Percentiles rank a stretch among this genome's conserved stretches.
These are phyloP conservation scores for Cutaneotrichosporon daszewskae DNA, from an alignment of 1,284 basidiomycete species.

Conservation along the genomic window DNA sequence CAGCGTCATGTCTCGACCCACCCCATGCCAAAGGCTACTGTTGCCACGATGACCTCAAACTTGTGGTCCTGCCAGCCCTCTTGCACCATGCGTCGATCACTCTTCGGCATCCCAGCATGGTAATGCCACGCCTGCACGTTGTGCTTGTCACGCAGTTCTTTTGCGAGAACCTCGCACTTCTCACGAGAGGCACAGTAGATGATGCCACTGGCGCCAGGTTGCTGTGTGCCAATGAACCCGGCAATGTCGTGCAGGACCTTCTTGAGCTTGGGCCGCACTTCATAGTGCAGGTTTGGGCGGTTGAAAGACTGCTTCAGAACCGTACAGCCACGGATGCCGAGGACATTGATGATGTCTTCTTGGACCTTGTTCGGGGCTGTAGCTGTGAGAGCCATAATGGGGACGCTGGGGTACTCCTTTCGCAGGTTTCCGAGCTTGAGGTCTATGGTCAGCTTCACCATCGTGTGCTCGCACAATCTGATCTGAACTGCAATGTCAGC, in stretches of 20 bases:
- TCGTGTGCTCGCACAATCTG: slow-evolving; percentile 29
- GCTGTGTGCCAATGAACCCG: slow-evolving; percentile 61
- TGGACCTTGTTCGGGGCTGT: slow-evolving; percentile 77
- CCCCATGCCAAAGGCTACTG: slow-evolving; percentile 95
- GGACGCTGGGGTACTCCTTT: slow-evolving; percentile 65
- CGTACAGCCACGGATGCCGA: slow-evolving; percentile 60
- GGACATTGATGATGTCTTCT: slow-evolving; percentile 67
- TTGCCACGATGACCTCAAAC: slow-evolving; percentile 83
- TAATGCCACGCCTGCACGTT: slow-evolving; percentile 70
- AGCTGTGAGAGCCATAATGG: slow-evolving; percentile 94
- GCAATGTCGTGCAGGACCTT: slow-evolving; percentile 61
- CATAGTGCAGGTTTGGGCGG: slow-evolving; percentile 79
- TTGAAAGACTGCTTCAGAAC: slow-evolving; percentile 82
- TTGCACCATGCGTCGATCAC: slow-evolving; percentile 63
- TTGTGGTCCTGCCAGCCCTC: slow-evolving; percentile 68
- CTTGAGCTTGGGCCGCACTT: slow-evolving; percentile 62
- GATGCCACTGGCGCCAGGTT: slow-evolving; percentile 67
- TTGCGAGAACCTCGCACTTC: slow-evolving; percentile 74
- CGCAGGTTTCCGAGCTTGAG: slow-evolving; percentile 64
- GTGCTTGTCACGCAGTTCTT: slow-evolving; percentile 55
- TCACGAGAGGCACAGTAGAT: slow-evolving; percentile 74
- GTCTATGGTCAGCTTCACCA: slow-evolving; percentile 43
- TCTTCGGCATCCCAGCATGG: slow-evolving; percentile 69
- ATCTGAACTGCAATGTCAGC: slow-evolving; percentile 39
- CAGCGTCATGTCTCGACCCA: slow-evolving; percentile 6